Conservation (phyloP, 148 eudicot species). For the Chenopodium berlandieri region DNA sequence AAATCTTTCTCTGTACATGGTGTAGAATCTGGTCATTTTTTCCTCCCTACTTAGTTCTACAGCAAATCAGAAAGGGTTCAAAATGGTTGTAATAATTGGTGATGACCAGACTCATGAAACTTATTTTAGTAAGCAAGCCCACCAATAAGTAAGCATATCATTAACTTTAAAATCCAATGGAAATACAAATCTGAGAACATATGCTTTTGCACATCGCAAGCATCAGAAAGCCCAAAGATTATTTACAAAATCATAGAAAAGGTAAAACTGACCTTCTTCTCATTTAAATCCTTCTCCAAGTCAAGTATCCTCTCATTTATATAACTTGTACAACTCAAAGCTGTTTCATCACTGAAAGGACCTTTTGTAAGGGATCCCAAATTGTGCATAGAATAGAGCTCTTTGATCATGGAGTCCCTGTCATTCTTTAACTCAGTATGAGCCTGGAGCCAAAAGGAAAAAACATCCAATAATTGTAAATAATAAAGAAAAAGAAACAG, state of each 20-base stretch:
- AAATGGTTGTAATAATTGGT: background rate
- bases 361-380: constrained; percentile 57
- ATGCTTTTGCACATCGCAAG: background rate
- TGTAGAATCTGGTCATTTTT: background rate
- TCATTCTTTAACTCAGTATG: constrained; percentile 57
- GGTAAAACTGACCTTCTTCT: constrained; percentile 56
- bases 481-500: constrained; percentile 1
- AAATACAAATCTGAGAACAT: background rate
- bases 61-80: background rate
- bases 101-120: background rate
- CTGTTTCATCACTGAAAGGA: constrained; percentile 64
- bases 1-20: background rate
- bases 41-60: background rate
- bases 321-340: constrained; percentile 47
- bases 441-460: constrained; percentile 45
- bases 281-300: constrained; percentile 60
- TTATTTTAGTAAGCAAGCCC: background rate
- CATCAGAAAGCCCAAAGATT: background rate
- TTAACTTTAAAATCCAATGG: background rate
- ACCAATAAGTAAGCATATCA: background rate
- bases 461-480: constrained; percentile 2
- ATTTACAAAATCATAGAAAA: background rate
- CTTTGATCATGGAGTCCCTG: constrained; percentile 59
- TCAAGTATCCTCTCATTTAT: constrained; percentile 54
- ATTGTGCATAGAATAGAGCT: constrained; percentile 61